Base-by-base conservation (phyloP, 2,329 filamentous ascomycete species). In the Neopestalotiopsis rosae region DNA sequence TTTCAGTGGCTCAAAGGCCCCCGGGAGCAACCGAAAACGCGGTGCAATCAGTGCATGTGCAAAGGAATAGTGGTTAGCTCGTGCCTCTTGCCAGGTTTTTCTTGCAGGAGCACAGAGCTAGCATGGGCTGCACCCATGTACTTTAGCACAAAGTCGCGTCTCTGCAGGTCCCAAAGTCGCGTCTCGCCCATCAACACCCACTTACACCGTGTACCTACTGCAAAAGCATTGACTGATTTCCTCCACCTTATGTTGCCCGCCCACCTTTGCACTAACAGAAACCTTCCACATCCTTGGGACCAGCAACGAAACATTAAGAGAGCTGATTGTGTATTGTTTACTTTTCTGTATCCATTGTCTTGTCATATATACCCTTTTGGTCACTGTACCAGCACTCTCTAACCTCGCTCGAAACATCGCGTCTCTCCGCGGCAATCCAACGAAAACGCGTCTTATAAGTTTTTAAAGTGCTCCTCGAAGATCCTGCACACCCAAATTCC, bases 101-200 rank as follows among this genome's bases (percentile, higher is more conserved):
- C 45, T 52, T 52, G 45, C 17, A 49, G 13, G 42, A 49, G n/a
- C 42, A n/a, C 42, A 52, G 45, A 52, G 45, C 45, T 52, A 52
- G 45, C 20, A 52, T 20, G 45, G 45, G 17, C 45, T 7, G 45
- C 24, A 52, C 45, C 17, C 45, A 52, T 7, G 45, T 52, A 52
- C 45, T 52, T 52, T 52, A 52, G 9, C 61, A 64, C 6, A 38
- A 38, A 49, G 40, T 64, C 61, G 61, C 61, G 61, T 64, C 61
- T 45, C 7, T 64, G 61, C 61, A 38, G 20, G 20, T 45, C 14
- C 24, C 24, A 20, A 64, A 64, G 49, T 12, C 61, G 61, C 61
- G 61, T 64, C 61, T 64, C 40, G 61, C 59, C 59, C 61, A 64
- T 64, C 12, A 64, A 64, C 61, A 64, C 38, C 61, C 38, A 64